phyloP scores from a whole-genome alignment of 345 rosid species.

The Arabis alpina region DNA sequence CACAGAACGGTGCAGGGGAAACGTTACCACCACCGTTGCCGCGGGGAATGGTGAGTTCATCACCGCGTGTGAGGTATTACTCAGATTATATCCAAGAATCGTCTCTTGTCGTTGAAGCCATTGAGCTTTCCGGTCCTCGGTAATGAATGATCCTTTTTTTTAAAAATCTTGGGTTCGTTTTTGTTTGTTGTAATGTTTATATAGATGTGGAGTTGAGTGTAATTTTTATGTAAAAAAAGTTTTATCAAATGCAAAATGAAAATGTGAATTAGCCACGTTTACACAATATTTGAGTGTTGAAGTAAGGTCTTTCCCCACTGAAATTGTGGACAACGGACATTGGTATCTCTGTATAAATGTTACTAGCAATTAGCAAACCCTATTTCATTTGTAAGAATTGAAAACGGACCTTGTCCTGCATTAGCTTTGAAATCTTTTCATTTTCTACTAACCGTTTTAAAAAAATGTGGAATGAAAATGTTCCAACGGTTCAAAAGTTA shows the following conservation, averaged over 20 bases:
- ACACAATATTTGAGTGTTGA: too few species aligned
- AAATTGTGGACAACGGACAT: too few species aligned
- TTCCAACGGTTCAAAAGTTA: too few species aligned
- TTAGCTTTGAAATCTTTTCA: too few species aligned
- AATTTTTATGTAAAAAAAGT: slow-evolving; percentile 55
- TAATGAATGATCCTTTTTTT: slow-evolving; percentile 34
- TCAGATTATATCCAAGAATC: slow-evolving; percentile 88
- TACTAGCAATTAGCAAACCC: too few species aligned
- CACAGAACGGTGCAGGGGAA: slow-evolving; percentile 52
- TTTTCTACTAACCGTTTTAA: too few species aligned
- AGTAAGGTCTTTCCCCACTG: too few species aligned
- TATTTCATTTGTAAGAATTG: too few species aligned
- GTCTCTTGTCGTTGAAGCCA: slow-evolving; percentile 88
- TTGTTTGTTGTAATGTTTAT: slow-evolving; percentile 34
- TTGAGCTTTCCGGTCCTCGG: slow-evolving; percentile 97
- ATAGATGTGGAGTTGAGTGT: slow-evolving; percentile 46
- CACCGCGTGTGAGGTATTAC: slow-evolving; percentile 47
- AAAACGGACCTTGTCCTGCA: too few species aligned
- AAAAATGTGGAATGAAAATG: too few species aligned
- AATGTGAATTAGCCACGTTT: slow-evolving; percentile 11
- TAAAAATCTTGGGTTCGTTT: slow-evolving; percentile 42
- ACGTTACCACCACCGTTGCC: slow-evolving; percentile 45
- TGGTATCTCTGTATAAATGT: too few species aligned
- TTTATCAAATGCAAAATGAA: slow-evolving; percentile 1
- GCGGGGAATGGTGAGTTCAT: slow-evolving; percentile 35